Base-by-base conservation (phyloP, 1,284 basidiomycete species). In the Trichosporon sp. region DNA sequence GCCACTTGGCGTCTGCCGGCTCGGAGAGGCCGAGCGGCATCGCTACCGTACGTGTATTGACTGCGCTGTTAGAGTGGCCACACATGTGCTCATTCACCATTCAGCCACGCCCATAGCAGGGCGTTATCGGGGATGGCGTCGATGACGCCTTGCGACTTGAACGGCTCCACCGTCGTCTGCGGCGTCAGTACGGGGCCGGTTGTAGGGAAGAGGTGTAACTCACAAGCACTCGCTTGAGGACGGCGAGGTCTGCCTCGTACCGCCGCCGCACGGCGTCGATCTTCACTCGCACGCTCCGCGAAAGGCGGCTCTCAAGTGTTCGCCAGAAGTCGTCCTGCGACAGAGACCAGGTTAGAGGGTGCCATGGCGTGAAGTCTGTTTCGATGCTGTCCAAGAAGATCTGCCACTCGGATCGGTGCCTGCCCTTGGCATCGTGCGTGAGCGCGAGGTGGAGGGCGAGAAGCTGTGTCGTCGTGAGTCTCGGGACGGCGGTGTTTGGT, bases 31-130 rank as follows among this genome's bases (percentile, higher is more conserved):
- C 85, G n/a, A 92, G 78, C 49, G 86, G 86, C 71, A 90, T 84
- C 74, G 89, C 91, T 23, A 94, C 85, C 72, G 89, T 91, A 63
- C 92, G 86, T 6, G 92, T 94, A 75, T 95, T 95, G 65, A 94
- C 91, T 93, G 71, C 5, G 56, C 32, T 56, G 56, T n/a, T 37
- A 19, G 40, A 58, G 36, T 19, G 60, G 29, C 23, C 25, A 52
- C 25, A 31, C 34, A 13, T 36, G 16, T 6, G 23, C 10, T 7
- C 16, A 74, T 82, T 58, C 64, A 87, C 91, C 90, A 74, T 87
- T 92, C 21, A 95, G 83, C 92, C 92, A 95, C 9, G 86, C 90
- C 91, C 92, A 94, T 8, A 90, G 77, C 68, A 86, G 89, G 65
- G 86, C 84, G 59, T 74, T 64, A 70, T 69, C 64, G 58, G 58